phyloP scores from a whole-genome alignment of 805 yeast genomes.

The Yarrowia sp. region DNA sequence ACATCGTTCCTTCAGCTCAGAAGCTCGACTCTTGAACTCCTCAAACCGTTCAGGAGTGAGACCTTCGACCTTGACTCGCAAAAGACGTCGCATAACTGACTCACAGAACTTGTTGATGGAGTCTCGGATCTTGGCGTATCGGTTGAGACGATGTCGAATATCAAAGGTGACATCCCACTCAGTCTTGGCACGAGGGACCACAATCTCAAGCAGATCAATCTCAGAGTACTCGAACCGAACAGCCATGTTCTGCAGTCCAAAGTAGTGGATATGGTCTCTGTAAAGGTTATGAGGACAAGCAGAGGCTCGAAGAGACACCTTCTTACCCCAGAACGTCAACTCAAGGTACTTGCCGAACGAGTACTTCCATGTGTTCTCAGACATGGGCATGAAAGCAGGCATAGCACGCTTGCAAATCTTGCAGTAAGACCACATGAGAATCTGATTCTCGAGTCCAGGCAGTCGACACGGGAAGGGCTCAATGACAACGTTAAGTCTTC shows the following conservation, averaged over 20 bases:
- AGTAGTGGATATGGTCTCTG: constrained; percentile 81
- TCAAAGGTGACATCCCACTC: constrained; percentile 76
- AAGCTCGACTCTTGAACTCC: constrained; percentile 67
- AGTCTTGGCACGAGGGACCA: constrained; percentile 74
- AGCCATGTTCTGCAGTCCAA: constrained; percentile 79
- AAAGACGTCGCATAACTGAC: constrained; percentile 72
- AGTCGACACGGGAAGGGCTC: constrained; percentile 65
- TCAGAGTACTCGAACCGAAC: constrained; percentile 78
- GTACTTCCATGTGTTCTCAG: constrained; percentile 84
- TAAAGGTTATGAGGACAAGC: constrained; percentile 82
- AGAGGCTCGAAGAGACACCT: constrained; percentile 63
- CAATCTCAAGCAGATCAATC: constrained; percentile 78
- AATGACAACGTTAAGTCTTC: constrained; percentile 77
- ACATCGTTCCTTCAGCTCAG: constrained; percentile 62
- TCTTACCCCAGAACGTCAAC: constrained; percentile 75
- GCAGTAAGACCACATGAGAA: constrained; percentile 92
- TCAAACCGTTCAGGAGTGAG: constrained; percentile 74
- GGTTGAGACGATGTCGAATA: constrained; percentile 69
- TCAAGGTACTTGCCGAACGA: constrained; percentile 95
- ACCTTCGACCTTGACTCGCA: constrained; percentile 78
- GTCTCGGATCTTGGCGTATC: constrained; percentile 60
- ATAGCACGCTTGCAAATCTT: constrained; percentile 76
- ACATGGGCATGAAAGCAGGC: constrained; percentile 75
- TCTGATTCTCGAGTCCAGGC: constrained; percentile 68
- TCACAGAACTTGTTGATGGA: constrained; percentile 70